These are phyloP conservation scores for Curvularia sp. DNA, from an alignment of 2,329 filamentous ascomycete genomes.

Conservation along the genomic window DNA sequence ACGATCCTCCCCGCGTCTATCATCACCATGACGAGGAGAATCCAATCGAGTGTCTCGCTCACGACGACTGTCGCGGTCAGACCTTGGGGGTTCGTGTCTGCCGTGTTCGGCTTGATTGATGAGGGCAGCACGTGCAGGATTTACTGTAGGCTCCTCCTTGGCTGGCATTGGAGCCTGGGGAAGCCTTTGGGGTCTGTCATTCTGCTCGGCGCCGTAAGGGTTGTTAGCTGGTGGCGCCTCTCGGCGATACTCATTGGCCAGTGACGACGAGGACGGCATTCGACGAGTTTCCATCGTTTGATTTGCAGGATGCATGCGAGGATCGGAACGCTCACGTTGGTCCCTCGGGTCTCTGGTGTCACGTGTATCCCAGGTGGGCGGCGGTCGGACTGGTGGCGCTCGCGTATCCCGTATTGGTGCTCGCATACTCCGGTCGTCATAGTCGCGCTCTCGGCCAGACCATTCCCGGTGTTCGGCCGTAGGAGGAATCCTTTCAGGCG, in stretches of 20 bases:
- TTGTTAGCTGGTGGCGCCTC: slow-evolving; percentile 30
- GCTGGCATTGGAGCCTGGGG: slow-evolving; percentile 19
- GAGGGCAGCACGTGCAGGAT: slow-evolving; percentile 54
- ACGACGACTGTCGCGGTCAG: slow-evolving; percentile 41
- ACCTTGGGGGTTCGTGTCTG: slow-evolving; percentile 35
- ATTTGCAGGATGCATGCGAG: slow-evolving; percentile 34
- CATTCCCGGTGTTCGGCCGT: slow-evolving; percentile 44
- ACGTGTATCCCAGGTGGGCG: slow-evolving; percentile 35
- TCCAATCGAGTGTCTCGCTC: slow-evolving; percentile 41
- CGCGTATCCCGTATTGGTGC: slow-evolving; percentile 44
- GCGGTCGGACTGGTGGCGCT: slow-evolving; percentile 32
- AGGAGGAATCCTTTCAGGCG: slow-evolving; percentile 43
- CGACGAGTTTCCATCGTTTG: slow-evolving; percentile 31
- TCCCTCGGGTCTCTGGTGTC: slow-evolving; percentile 42
- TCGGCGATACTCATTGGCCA: slow-evolving; percentile 39
- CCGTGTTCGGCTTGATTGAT: slow-evolving; percentile 46
- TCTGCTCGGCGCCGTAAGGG: slow-evolving; percentile 35
- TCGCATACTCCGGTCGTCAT: slow-evolving; percentile 47
- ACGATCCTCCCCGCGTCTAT: slow-evolving; percentile 37
- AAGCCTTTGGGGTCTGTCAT: slow-evolving; percentile 30
- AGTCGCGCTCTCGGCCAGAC: slow-evolving; percentile 43
- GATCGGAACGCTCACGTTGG: slow-evolving; percentile 40
- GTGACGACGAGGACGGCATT: slow-evolving; percentile 31
- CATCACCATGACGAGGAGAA: slow-evolving; percentile 38
- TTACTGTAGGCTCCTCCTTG: slow-evolving; percentile 43